Evolutionary conservation across 2,329 filamentous ascomycete genomes (phyloP), one percentile per base, ranked within the genome.

Genomic region (Hirsutella minnesotensis): DNA sequence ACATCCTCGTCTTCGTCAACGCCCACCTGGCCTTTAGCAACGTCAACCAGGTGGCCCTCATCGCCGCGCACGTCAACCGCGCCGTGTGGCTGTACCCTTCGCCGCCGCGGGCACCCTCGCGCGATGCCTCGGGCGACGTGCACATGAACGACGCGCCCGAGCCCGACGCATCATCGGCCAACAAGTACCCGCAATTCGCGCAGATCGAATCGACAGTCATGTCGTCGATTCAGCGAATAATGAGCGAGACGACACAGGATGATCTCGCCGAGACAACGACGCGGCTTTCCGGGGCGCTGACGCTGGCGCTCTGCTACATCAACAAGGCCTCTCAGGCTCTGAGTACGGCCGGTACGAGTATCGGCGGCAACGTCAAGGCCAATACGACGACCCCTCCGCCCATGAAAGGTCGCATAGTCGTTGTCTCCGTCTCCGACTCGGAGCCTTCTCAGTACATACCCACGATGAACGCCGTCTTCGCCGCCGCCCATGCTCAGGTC

Each of bases 391-490:
- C 56, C 4, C 50, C 56, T 2, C 53, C 59, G 8, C 54, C 61
- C 5, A 51, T 66, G 24, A 63, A 61, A 19, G 63, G 61, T 34
- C 84, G 92, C 46, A 94, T 98, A 55, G 74, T 98, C 43, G 81
- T 96, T 49, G 62, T 98, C 42, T 94, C 86, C 39, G 88, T 95
- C 4, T 94, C 86, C 38, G 87, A 87, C 56, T 73, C 75, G 35
- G 85, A 90, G 54, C 77, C 94, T 0, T 80, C 88, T 5, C 84
- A 96, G 62, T 98, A 98, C 67, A 98, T 98, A 44, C 84, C 90
- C 1, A 92, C 94, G 52, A 98, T 98, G 92, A 98, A 98, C 66
- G 79, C 83, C 54, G 94, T 96, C 47, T 98, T 98, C 63, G 92
- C 92, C 3, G 92, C 90, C 46, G 86, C 94, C 56, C 81, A 90